phyloP scores from a whole-genome alignment of 805 yeast genomes.

The Candida khao-thaluensis region DNA sequence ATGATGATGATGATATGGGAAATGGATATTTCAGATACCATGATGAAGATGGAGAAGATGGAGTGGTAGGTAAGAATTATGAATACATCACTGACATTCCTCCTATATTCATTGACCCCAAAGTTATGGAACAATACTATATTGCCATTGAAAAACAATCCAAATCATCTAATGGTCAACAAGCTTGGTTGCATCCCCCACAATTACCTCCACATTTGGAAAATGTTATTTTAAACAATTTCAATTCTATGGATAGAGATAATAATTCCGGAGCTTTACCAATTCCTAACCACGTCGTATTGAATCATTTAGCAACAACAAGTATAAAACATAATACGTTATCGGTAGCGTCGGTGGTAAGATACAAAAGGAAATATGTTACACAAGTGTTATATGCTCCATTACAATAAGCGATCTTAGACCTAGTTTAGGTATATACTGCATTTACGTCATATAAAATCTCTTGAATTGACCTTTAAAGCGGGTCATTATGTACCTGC shows the following conservation, averaged over 20 bases:
- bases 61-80: slow-evolving; percentile 14
- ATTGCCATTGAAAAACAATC: slow-evolving; percentile 71
- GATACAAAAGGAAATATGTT: slow-evolving; percentile 85
- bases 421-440: slow-evolving; percentile 1
- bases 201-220: slow-evolving; percentile 96
- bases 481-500: too few relatives aligned
- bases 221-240: slow-evolving; percentile 83
- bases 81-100: slow-evolving; percentile 71
- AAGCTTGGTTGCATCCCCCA: slow-evolving; percentile 85
- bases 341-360: slow-evolving; percentile 88
- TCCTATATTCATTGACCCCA: slow-evolving; percentile 79
- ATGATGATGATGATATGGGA: slow-evolving; percentile 80
- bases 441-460: neutral
- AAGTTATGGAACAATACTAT: slow-evolving; percentile 84
- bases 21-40: slow-evolving; percentile 76
- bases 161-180: slow-evolving; percentile 53
- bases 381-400: slow-evolving; percentile 94
- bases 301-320: slow-evolving; percentile 94
- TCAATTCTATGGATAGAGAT: slow-evolving; percentile 56
- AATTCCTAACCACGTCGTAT: slow-evolving; percentile 91
- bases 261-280: slow-evolving; percentile 88
- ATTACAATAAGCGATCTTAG: slow-evolving; percentile 37
- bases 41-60: slow-evolving; percentile 46
- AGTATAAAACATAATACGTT: slow-evolving; percentile 90
- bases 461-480: too few relatives aligned